Conservation (phyloP, 2,329 filamentous ascomycete genomes). For the Fusarium gaditjirri region DNA sequence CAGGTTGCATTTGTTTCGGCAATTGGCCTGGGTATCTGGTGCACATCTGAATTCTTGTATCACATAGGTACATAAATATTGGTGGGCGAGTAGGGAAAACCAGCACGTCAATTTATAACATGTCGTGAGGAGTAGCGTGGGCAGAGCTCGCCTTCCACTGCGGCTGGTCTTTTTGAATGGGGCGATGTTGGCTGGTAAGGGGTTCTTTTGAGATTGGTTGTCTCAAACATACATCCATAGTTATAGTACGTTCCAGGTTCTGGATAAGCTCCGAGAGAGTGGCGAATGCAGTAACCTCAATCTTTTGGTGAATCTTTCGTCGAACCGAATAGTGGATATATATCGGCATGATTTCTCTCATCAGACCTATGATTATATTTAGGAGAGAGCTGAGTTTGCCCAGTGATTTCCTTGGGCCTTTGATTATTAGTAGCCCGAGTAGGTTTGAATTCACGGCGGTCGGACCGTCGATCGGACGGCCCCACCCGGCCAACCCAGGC, state of each 20-base stretch:
- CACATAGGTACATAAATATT: neutral
- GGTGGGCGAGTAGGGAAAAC: neutral
- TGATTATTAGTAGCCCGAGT: neutral
- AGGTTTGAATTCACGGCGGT: constrained; percentile 18
- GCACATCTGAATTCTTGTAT: neutral
- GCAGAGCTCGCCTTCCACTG: neutral
- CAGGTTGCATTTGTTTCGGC: constrained; percentile 7
- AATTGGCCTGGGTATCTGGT: neutral
- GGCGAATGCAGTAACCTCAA: neutral
- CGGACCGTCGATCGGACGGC: constrained; percentile 30
- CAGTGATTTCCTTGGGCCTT: neutral
- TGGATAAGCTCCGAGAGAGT: constrained; percentile 23
- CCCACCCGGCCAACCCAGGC: constrained; percentile 27
- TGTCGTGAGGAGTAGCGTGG: neutral
- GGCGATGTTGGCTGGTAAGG: neutral
- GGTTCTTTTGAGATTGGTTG: neutral
- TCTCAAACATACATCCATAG: neutral
- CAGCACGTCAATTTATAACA: neutral
- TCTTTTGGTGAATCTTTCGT: neutral
- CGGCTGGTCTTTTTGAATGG: neutral
- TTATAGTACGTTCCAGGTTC: constrained; percentile 9
- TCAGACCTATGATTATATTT: too few species aligned
- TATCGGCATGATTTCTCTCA: neutral
- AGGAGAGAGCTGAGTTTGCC: neutral
- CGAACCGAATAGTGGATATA: neutral